Base-by-base conservation (phyloP, 2,329 filamentous ascomycete genomes). In the Diplodia mutila region DNA sequence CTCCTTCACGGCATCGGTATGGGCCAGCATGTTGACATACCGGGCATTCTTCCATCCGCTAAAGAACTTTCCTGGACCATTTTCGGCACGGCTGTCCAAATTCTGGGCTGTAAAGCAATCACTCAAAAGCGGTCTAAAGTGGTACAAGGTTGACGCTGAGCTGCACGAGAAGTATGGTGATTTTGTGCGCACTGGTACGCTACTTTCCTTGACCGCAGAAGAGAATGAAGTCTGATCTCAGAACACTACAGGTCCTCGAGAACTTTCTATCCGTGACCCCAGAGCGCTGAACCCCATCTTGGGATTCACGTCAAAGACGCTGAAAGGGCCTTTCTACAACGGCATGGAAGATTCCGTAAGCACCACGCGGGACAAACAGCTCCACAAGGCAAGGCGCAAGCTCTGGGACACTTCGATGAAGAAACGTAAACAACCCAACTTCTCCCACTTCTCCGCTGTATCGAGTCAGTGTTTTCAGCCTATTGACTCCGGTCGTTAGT, bases 21-120 rank as follows among this genome's bases (percentile, higher is more conserved):
- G 54, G 32, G 54, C 34, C 11, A 57, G 54, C 34, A 42, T 57
- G 34, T 37, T 48, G 32, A 32, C 39, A 27, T 61, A 61, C 66
- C 75, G 80, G 21, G 49, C 74, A 14, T 75, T 75, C 65, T 72
- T 79, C 59, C 74, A 78, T 65, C 76, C 73, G 11, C 68, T 79
- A 51, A 75, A 75, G 63, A 72, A 69, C 6, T 76, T 79, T 37
- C 76, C 77, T 6, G 77, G 77, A n/a, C 80, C 80, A 4, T 74
- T 73, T 52, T 66, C 66, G 23, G 76, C 77, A 5, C 73, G 77
- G 18, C 21, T 82, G 16, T 61, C 55, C 55, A 61, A 61, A 34
- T 29, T 61, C 39, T 61, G 55, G 55, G 55, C 55, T 37, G 55
- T 61, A 4, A n/a, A 23, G 12, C 37, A 46, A 23, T n/a, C 37